These are phyloP conservation scores for Botrytis aclada DNA, from an alignment of 2,329 filamentous ascomycete species.

Conservation along the genomic window DNA sequence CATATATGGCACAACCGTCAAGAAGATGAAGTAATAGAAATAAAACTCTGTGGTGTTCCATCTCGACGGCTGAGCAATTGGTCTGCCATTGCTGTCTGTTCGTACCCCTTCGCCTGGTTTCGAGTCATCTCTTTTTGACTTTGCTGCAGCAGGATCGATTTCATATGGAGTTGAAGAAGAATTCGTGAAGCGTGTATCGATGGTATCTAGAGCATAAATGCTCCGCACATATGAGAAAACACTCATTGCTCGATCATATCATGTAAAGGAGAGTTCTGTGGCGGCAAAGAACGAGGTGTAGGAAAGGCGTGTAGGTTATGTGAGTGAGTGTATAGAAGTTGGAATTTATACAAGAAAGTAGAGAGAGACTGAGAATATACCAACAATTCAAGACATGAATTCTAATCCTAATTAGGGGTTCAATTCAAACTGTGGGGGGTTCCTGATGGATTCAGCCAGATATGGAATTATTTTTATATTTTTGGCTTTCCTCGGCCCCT, in stretches of 20 bases:
- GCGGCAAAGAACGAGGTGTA: background rate
- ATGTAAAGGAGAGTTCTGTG: background rate
- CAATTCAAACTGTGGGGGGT: background rate
- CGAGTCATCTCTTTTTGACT: constrained; percentile 33
- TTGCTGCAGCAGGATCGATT: constrained; percentile 40
- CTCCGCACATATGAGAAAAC: constrained; percentile 44
- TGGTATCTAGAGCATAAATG: constrained; percentile 65
- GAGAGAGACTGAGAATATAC: constrained; percentile 4
- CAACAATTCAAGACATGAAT: background rate
- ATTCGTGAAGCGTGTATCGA: constrained; percentile 70
- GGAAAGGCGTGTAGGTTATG: background rate
- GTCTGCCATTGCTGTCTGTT: constrained; percentile 43
- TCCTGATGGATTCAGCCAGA: background rate
- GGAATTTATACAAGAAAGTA: constrained; percentile 12
- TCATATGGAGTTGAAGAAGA: constrained; percentile 67
- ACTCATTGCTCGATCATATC: constrained; percentile 29
- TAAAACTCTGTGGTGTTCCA: constrained; percentile 88
- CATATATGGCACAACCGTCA: constrained; percentile 73
- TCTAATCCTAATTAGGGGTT: background rate
- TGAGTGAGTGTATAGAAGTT: background rate
- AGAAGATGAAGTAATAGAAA: constrained; percentile 71
- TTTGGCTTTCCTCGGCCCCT: background rate
- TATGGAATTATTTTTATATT: constrained; percentile 6
- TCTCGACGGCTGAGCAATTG: constrained; percentile 60
- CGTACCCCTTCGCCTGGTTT: constrained; percentile 33